Base-by-base conservation (phyloP, 306 rosid species). In the Begonia masoniana region DNA sequence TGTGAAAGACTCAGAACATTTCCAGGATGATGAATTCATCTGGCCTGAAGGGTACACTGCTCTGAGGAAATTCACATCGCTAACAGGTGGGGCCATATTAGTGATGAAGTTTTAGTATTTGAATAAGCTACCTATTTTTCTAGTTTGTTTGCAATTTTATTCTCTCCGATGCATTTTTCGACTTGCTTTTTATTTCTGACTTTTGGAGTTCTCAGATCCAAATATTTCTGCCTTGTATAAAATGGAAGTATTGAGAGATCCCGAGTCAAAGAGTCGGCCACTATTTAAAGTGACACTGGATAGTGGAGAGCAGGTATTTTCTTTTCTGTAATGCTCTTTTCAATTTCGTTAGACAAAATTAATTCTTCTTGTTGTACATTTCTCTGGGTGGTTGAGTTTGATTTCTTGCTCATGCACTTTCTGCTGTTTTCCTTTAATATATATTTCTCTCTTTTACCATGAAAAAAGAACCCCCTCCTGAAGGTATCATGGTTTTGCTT, bases 21-120 rank as follows among this genome's bases (percentile, higher is more conserved):
- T 85, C 59, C 69, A 62, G 48, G 85, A 83, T 58, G 83, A 79
- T 58, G 73, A 58, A 52, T 67, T 58, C 51, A 69, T 85, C 70
- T 91, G 97, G 88, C 96, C 97, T 10, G 92, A 91, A 76, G 97
- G 97, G 45, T 91, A 91, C 67, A 85, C 78, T 46, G 97, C 96
- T 65, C 54, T 83, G 65, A 73, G 94, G 74, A 81, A 83, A 64
- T 91, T 91, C 68, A 67, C 79, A 62, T 91, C 97, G 67, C 64
- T 91, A 62, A 63, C 80, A 47, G 96, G 97, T 91, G 71, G 67
- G 60, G 9, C 48, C 48, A 43, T 68, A 43, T 43, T 54, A 48
- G 55, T 60, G 21, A 17, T 48, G 47, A 12, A 50, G 41, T 50
- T 39, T 10, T 48, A 45, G 36, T 59, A 35, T 50, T 50, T 17